Evolutionary conservation across 176 grass and related monocot genomes (phyloP).

Genomic region (Tillandsia leiboldiana): DNA sequence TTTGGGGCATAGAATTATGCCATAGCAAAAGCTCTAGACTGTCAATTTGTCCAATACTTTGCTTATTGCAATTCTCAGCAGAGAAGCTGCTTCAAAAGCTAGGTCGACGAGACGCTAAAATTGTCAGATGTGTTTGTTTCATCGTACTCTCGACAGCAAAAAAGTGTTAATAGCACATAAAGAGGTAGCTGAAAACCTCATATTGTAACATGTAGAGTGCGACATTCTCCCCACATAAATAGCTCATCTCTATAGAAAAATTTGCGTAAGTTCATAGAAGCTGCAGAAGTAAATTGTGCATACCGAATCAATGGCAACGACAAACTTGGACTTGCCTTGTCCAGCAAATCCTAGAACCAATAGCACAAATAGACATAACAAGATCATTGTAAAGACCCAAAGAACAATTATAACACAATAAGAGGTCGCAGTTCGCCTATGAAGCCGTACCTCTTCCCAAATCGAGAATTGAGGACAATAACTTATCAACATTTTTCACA

Average conservation of each 20-base stretch:
- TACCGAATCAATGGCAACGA: conserved; percentile 71
- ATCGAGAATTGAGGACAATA: conserved; percentile 39
- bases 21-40: too few relatives aligned
- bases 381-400: conserved; percentile 9
- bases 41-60: too few relatives aligned
- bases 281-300: background rate
- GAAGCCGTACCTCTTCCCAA: conserved; percentile 46
- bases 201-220: too few relatives aligned
- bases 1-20: too few relatives aligned
- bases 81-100: too few relatives aligned
- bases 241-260: background rate
- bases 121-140: too few relatives aligned
- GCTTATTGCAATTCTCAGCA: too few relatives aligned
- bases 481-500: conserved; percentile 48
- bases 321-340: conserved; percentile 44
- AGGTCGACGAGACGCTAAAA: too few relatives aligned
- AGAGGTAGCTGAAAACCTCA: background rate
- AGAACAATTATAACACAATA: background rate
- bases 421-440: background rate
- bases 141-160: background rate
- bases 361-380: conserved; percentile 2
- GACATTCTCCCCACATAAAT: too few relatives aligned
- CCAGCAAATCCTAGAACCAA: conserved; percentile 47
- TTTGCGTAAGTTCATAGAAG: background rate
- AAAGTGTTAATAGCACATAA: background rate